Evolutionary conservation across 78 protist species (phyloP).

Genomic region (Dictyostelium intermedium): DNA sequence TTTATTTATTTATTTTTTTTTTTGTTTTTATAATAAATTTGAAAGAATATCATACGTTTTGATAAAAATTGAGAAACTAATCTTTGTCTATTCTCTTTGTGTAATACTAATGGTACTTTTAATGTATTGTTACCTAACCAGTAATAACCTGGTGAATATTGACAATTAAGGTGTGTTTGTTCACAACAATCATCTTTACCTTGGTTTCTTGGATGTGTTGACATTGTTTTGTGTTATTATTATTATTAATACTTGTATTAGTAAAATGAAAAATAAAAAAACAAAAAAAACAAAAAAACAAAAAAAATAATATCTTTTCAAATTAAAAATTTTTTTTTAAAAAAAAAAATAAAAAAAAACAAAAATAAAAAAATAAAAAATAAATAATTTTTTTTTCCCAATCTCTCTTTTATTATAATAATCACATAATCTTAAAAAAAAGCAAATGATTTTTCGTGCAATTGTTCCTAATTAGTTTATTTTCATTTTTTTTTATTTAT

Average conservation of each 20-base stretch:
- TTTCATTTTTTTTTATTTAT: background rate
- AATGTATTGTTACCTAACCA: slow-evolving; percentile 80
- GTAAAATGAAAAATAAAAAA: background rate
- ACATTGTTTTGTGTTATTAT: background rate
- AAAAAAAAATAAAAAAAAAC: background rate
- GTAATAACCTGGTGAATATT: slow-evolving; percentile 72
- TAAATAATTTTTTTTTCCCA: background rate
- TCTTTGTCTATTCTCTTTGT: slow-evolving; percentile 73
- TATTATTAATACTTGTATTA: background rate
- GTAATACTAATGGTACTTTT: slow-evolving; percentile 66
- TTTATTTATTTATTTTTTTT: background rate
- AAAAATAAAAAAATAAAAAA: background rate
- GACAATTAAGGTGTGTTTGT: slow-evolving; percentile 38
- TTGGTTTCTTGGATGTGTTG: background rate
- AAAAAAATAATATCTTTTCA: background rate
- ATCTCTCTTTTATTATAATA: background rate
- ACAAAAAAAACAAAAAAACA: background rate
- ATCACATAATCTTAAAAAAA: background rate
- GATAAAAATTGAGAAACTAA: slow-evolving; percentile 36
- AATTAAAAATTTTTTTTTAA: background rate
- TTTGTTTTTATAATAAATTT: background rate
- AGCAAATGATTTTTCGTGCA: background rate
- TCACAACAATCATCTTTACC: slow-evolving; percentile 45
- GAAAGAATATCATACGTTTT: slow-evolving; percentile 8
- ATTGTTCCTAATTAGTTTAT: background rate